Evolutionary conservation across 108 stramenopile genomes (phyloP), one percentile per base, ranked within the genome.

Genomic region (Fragilaria crotonensis): DNA sequence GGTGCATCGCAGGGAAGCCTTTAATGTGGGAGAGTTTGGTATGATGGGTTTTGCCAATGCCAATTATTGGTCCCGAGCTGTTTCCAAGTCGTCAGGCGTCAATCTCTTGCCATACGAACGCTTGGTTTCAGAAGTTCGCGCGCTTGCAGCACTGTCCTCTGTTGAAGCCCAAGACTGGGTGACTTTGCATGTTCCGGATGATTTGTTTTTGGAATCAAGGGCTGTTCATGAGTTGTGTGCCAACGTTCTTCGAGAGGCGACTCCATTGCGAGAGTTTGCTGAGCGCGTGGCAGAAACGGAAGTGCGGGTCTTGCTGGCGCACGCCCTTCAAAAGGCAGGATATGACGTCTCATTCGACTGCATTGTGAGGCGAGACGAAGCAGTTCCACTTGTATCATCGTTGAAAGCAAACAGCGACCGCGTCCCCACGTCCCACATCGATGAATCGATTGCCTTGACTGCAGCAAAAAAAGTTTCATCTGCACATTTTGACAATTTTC

Each of bases 41-140:
- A 79, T 75, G 73, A 66, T 65, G 14, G 78, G 78, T 44, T 79
- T 62, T 29, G 23, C 28, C 33, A 79, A 79, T 57, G 73, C 73
- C 21, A 68, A 75, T 30, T 79, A 68, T 51, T 79, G 78, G 78
- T 27, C 60, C 1, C 63, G 41, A 45, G 73, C 72, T 23, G 64
- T 52, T 7, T 36, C 22, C 21, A 9, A 32, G 46, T 30, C 51
- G 33, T 3, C 5, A 31, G 47, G 50, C 7, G 67, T 30, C 23
- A n/a, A 55, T 18, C 3, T 9, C n/a, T n/a, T 54, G 48, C 60
- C 54, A 3, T 33, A 30, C 25, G 45, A 14, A 5, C 14, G n/a
- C n/a, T n/a, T n/a, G n/a, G n/a, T n/a, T n/a, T n/a, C n/a, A n/a
- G n/a, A n/a, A n/a, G n/a, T n/a, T n/a, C n/a, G n/a, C n/a, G n/a